Conservation (phyloP, 352 stramenopile genomes). For the Bremia lactucae region DNA sequence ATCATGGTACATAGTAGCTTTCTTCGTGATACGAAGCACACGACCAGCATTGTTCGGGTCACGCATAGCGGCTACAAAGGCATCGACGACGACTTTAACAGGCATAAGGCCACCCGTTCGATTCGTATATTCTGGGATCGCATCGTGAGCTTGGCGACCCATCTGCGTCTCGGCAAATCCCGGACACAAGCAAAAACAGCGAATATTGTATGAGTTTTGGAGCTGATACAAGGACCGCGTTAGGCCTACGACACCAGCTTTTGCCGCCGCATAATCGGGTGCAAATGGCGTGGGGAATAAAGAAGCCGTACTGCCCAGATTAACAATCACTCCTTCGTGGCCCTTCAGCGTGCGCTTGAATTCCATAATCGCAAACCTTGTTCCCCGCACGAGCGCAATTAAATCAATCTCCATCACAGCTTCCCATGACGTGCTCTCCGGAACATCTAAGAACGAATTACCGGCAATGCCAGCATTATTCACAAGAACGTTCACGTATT, state of each 20-base stretch:
- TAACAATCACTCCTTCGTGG: conserved; percentile 58
- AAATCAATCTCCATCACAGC: conserved; percentile 64
- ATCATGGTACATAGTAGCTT: conserved; percentile 37
- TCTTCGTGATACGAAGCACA: conserved; percentile 44
- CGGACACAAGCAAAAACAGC: conserved; percentile 56
- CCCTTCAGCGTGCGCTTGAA: conserved; percentile 49
- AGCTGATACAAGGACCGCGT: conserved; percentile 52
- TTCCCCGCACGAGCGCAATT: conserved; percentile 54
- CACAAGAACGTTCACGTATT: conserved; percentile 55
- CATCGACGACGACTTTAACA: conserved; percentile 39
- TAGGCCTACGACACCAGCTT: conserved; percentile 64
- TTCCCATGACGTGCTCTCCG: conserved; percentile 36
- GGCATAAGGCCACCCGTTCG: conserved; percentile 46
- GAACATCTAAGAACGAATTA: conserved; percentile 40
- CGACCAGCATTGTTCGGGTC: conserved; percentile 53
- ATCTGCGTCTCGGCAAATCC: conserved; percentile 61
- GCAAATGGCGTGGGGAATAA: conserved; percentile 39
- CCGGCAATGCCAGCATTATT: conserved; percentile 75
- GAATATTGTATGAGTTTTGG: conserved; percentile 59
- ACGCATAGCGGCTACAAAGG: conserved; percentile 33
- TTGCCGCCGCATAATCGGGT: conserved; percentile 62
- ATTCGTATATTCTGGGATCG: conserved; percentile 34
- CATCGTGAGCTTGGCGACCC: conserved; percentile 29
- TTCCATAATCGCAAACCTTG: conserved; percentile 45
- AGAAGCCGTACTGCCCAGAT: conserved; percentile 57